A percentile compares a stretch with the other conserved stretches of the same genome.
Evolutionary conservation across 73 alveolate genomes (phyloP).

Genomic region (Paramecium primaurelia): DNA sequence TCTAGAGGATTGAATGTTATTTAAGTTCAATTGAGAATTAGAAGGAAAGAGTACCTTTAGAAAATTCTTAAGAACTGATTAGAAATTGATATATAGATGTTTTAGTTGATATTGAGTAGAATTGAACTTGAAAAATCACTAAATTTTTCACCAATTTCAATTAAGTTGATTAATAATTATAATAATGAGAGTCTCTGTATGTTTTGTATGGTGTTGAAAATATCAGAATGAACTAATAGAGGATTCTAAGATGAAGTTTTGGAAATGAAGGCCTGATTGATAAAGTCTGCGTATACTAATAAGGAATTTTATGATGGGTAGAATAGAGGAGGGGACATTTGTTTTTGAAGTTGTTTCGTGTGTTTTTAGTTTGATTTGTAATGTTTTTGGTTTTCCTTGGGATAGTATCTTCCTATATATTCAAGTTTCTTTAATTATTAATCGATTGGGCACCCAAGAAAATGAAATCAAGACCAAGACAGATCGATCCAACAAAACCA

Average conservation of each 20-base stretch:
- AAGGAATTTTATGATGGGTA: background rate
- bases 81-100: background rate
- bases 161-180: background rate
- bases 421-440: constrained; percentile 25
- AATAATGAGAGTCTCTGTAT: background rate
- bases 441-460: constrained; percentile 8
- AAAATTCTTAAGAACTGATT: background rate
- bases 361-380: background rate
- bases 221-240: background rate
- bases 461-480: constrained; percentile 24
- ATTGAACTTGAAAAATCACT: background rate
- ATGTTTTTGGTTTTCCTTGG: background rate
- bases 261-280: background rate
- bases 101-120: background rate
- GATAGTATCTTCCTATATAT: constrained; percentile 15
- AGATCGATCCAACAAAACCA: constrained; percentile 34
- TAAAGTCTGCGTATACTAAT: background rate
- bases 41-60: background rate
- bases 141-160: background rate
- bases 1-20: background rate
- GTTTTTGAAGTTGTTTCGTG: background rate
- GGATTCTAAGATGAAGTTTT: background rate
- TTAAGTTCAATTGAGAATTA: background rate
- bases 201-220: background rate
- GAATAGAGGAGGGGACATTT: background rate